Conservation (phyloP, 192 early-diverging fungal species). For the Umbelopsis sp. region DNA sequence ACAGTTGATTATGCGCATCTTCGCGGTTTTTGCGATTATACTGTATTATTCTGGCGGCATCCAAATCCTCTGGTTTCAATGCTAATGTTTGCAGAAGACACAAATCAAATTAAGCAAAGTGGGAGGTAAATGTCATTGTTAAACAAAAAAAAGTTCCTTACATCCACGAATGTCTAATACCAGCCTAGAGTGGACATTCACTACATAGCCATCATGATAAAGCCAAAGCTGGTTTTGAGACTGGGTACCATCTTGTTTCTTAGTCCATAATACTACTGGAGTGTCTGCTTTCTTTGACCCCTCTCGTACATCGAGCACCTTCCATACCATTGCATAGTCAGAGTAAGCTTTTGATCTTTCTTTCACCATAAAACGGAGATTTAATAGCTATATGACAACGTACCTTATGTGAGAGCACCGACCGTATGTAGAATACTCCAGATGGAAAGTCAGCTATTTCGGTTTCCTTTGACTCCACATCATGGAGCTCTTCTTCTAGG, state of each 20-base stretch:
- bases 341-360: not conserved
- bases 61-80: not conserved
- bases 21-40: slow-evolving; percentile 5
- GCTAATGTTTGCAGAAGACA: not conserved
- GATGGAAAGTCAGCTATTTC: not conserved
- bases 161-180: slow-evolving; percentile 17
- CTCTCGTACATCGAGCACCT: slow-evolving; percentile 1
- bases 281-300: slow-evolving; percentile 18
- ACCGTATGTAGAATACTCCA: slow-evolving; percentile 17
- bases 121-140: no score
- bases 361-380: not conserved
- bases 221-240: slow-evolving; percentile 3
- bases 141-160: not conserved
- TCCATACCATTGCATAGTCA: not conserved
- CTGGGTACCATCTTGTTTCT: not conserved
- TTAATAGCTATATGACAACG: not conserved
- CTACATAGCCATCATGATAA: slow-evolving; percentile 13
- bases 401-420: slow-evolving; percentile 16
- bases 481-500: not conserved
- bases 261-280: not conserved
- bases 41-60: slow-evolving; percentile 3
- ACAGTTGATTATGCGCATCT: slow-evolving; percentile 8
- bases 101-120: no score
- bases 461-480: not conserved
- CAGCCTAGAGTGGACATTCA: slow-evolving; percentile 9